These are phyloP conservation scores for Haplosporangium gracile DNA, from an alignment of 192 early-diverging fungal species.

Conservation along the genomic window DNA sequence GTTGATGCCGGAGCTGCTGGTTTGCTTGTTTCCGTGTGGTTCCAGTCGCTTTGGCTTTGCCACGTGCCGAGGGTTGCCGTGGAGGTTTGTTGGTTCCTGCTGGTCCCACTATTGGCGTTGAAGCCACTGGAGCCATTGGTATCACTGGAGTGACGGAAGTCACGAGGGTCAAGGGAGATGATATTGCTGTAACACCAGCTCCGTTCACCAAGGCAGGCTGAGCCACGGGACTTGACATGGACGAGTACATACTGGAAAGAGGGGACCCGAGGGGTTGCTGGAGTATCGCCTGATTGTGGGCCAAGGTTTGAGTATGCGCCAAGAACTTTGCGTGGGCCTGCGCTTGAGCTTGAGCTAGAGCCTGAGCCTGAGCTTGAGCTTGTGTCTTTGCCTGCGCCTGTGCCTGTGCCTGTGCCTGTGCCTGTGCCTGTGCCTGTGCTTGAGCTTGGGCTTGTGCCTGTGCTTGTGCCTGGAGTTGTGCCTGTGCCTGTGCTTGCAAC, in stretches of 20 bases:
- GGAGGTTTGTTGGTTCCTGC: neutral
- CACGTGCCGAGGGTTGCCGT: slow-evolving; percentile 16
- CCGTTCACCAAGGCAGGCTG: neutral
- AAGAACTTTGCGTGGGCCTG: neutral
- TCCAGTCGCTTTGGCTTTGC: slow-evolving; percentile 12
- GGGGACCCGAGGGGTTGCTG: slow-evolving; percentile 19
- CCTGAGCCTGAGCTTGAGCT: slow-evolving; percentile 37
- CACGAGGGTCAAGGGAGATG: neutral
- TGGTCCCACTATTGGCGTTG: neutral
- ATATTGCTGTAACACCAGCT: neutral
- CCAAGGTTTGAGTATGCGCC: slow-evolving; percentile 3
- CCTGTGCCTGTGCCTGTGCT: slow-evolving; percentile 45
- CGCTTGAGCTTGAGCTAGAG: slow-evolving; percentile 13
- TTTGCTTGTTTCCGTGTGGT: slow-evolving; percentile 9
- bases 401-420: slow-evolving; percentile 11
- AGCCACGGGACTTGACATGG: slow-evolving; percentile 6
- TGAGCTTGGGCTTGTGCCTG: slow-evolving; percentile 27
- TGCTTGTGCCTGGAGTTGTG: slow-evolving; percentile 10
- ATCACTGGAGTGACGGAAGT: neutral
- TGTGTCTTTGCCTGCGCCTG: slow-evolving; percentile 46
- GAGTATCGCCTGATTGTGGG: slow-evolving; percentile 19
- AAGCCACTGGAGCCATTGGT: neutral
- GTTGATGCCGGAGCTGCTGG: slow-evolving; percentile 1
- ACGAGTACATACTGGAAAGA: neutral
- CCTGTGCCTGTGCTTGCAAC: slow-evolving; percentile 10